Percentiles rank a stretch among this genome's conserved stretches.
Conservation (phyloP, 2,329 filamentous ascomycete genomes). For the Alternaria brassicae region DNA sequence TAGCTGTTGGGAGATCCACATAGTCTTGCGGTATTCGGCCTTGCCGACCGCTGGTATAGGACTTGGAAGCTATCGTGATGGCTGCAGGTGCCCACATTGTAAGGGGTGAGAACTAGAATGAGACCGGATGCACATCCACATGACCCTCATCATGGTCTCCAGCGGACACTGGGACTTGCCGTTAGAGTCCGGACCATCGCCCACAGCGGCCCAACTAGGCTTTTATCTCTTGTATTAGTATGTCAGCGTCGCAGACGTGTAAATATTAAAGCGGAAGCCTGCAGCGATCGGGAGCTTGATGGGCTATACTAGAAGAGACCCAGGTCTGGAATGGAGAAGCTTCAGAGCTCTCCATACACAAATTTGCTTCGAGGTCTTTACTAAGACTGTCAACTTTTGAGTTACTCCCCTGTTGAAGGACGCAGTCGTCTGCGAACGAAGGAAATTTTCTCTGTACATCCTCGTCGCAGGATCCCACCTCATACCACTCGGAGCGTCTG, state of each 20-base stretch:
- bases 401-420: neutral
- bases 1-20: neutral
- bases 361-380: too few species aligned
- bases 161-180: neutral
- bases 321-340: too few species aligned
- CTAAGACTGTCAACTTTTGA: neutral
- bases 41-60: neutral
- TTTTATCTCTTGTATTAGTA: neutral
- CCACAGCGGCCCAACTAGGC: neutral
- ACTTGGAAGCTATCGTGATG: constrained; percentile 1
- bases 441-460: neutral
- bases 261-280: neutral
- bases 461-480: neutral
- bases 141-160: neutral
- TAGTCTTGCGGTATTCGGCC: neutral
- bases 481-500: neutral
- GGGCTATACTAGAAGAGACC: too few species aligned
- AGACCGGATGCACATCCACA: neutral
- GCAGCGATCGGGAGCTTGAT: neutral
- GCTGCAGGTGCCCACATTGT: constrained; percentile 5
- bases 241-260: neutral
- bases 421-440: neutral
- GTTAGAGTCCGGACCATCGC: neutral
- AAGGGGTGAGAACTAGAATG: neutral
- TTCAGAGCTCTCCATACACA: too few species aligned